Percentiles rank a stretch among this genome's conserved stretches.
Conservation (phyloP, 768 basidiomycete genomes). For the Rhodosporidiobolus sp. region DNA sequence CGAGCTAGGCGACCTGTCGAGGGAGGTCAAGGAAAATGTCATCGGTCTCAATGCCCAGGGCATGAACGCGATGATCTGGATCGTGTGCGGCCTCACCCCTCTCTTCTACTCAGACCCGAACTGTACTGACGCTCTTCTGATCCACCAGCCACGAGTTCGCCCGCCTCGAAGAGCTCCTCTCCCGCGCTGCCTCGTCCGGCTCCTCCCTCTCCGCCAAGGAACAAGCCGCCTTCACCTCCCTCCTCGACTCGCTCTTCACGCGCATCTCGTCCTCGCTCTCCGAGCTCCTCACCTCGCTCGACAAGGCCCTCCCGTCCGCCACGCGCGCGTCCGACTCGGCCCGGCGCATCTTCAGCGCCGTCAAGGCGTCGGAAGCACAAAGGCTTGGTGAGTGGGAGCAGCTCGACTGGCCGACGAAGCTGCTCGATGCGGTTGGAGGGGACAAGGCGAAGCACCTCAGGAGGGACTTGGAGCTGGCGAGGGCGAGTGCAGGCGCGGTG, state of each 20-base stretch:
- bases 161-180: conserved; percentile 38
- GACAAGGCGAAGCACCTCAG: conserved; percentile 35
- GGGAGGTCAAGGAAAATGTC: conserved; percentile 45
- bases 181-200: not conserved
- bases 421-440: conserved; percentile 20
- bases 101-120: not conserved
- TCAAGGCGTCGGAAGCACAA: conserved; percentile 17
- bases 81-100: conserved; percentile 14
- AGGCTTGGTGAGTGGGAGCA: conserved; percentile 15
- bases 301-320: conserved; percentile 42
- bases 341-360: conserved; percentile 22
- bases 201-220: conserved; percentile 2
- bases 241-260: conserved; percentile 41
- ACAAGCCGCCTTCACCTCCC: conserved; percentile 17
- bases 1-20: conserved; percentile 28
- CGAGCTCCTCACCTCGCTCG: conserved; percentile 40
- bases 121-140: not conserved
- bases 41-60: conserved; percentile 41
- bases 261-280: conserved; percentile 36
- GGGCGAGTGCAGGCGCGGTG: conserved; percentile 35
- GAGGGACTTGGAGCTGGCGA: conserved; percentile 40
- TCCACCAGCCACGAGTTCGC: conserved; percentile 37
- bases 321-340: conserved; percentile 38
- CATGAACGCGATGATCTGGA: conserved; percentile 42
- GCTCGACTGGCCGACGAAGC: conserved; percentile 2